Conservation (phyloP, 2,329 filamentous ascomycete species). For the Blumeria hordei region DNA sequence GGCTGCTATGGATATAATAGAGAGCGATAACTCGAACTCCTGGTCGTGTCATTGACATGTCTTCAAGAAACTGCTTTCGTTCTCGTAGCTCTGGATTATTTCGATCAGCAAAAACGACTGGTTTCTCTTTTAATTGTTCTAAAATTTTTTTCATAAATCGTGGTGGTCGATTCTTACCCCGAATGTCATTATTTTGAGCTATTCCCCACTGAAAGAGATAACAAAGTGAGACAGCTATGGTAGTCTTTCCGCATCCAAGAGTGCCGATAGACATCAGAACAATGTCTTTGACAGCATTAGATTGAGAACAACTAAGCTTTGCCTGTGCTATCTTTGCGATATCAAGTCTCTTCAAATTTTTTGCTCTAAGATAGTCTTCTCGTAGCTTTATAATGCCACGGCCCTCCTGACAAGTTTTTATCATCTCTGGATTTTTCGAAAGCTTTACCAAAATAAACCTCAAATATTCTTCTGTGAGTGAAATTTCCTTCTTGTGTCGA, state of each 20-base stretch:
- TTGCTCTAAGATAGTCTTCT: slow-evolving; percentile 63
- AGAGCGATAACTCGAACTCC: slow-evolving; percentile 57
- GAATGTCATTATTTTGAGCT: slow-evolving; percentile 91
- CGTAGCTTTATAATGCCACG: slow-evolving; percentile 87
- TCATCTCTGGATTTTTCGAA: slow-evolving; percentile 39
- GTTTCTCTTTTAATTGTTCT: slow-evolving; percentile 34
- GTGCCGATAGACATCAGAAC: slow-evolving; percentile 81
- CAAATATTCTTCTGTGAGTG: slow-evolving; percentile 82
- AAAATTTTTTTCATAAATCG: slow-evolving; percentile 52
- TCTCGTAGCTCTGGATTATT: slow-evolving; percentile 86
- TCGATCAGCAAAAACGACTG: slow-evolving; percentile 70
- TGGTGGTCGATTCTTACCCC: slow-evolving; percentile 50
- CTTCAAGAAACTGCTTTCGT: slow-evolving; percentile 64
- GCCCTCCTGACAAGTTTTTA: slow-evolving; percentile 54
- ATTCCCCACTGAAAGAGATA: slow-evolving; percentile 82
- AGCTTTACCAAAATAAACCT: slow-evolving; percentile 56
- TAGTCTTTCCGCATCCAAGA: slow-evolving; percentile 93
- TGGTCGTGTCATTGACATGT: slow-evolving; percentile 38
- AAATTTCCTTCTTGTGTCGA: slow-evolving; percentile 45
- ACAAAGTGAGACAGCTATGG: slow-evolving; percentile 55
- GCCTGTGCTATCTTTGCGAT: slow-evolving; percentile 55
- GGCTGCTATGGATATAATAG: slow-evolving; percentile 57
- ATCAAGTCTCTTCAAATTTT: slow-evolving; percentile 68
- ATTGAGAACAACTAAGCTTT: slow-evolving; percentile 22
- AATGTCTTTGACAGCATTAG: slow-evolving; percentile 37